Evolutionary conservation across 2,329 filamentous ascomycete genomes (phyloP).

Genomic region (Nemania abortiva): DNA sequence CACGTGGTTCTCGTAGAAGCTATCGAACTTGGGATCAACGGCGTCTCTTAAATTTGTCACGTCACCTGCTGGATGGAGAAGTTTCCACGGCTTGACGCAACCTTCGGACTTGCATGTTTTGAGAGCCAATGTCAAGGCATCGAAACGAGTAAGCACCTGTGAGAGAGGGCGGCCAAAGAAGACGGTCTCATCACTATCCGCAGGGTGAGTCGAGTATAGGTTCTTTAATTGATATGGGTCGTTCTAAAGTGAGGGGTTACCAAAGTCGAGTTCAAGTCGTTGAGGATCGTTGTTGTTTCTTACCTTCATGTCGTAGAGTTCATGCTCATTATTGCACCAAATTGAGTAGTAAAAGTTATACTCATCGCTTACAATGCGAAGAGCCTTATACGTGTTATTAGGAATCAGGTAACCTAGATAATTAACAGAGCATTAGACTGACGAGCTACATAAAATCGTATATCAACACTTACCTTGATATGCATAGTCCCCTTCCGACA

Average conservation of each 20-base stretch:
- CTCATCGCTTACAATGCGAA: constrained; percentile 59
- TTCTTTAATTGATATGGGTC: constrained; percentile 30
- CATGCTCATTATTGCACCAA: constrained; percentile 69
- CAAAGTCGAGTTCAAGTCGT: neutral
- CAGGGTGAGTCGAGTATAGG: constrained; percentile 4
- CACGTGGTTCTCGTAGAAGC: constrained; percentile 31
- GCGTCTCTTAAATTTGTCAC: constrained; percentile 27
- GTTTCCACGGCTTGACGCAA: constrained; percentile 34
- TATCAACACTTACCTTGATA: constrained; percentile 21
- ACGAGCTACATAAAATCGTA: neutral
- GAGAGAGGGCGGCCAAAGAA: constrained; percentile 24
- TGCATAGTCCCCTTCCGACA: constrained; percentile 48
- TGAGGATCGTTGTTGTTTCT: neutral
- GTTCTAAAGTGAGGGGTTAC: constrained; percentile 16
- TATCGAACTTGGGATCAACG: constrained; percentile 31
- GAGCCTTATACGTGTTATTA: constrained; percentile 64
- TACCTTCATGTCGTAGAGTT: constrained; percentile 64
- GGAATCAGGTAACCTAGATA: constrained; percentile 45
- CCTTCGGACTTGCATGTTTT: constrained; percentile 36
- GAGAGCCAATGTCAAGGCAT: constrained; percentile 30
- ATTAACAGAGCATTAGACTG: constrained; percentile 4
- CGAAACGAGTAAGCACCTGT: constrained; percentile 58
- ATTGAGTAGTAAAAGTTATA: constrained; percentile 62
- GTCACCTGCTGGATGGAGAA: constrained; percentile 32
- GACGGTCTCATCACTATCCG: neutral